These are phyloP conservation scores for Coix lacrymajobi DNA, from an alignment of 176 grass and related monocot genomes.

Conservation along the genomic window DNA sequence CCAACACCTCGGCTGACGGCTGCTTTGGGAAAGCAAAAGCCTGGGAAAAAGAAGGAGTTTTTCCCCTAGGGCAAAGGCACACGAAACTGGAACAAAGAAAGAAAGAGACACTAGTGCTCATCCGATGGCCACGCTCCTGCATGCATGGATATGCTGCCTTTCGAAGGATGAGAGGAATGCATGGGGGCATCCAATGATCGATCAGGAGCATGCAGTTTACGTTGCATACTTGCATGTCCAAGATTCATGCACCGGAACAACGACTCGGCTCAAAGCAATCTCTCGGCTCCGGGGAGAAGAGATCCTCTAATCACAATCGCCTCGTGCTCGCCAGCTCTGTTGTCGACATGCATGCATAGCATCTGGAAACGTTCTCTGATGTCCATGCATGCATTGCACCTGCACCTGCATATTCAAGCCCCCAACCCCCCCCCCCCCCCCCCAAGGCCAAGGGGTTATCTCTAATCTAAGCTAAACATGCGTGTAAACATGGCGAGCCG, in stretches of 20 bases:
- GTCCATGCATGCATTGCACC: not conserved
- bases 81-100: too few relatives aligned
- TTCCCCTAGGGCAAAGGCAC: too few relatives aligned
- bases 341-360: not conserved
- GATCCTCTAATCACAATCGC: not conserved
- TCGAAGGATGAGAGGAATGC: too few relatives aligned
- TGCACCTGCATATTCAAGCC: constrained; percentile 16
- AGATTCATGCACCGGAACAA: not conserved
- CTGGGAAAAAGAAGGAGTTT: not conserved
- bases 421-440: too few relatives aligned
- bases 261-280: not conserved
- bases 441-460: too few relatives aligned
- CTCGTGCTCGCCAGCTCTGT: not conserved
- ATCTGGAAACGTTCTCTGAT: not conserved
- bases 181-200: too few relatives aligned
- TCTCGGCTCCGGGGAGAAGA: constrained; percentile 14
- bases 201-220: too few relatives aligned
- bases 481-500: not conserved
- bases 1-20: not conserved
- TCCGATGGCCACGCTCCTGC: too few relatives aligned
- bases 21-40: constrained; percentile 35
- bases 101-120: too few relatives aligned
- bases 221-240: too few relatives aligned
- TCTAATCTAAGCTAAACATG: not conserved
- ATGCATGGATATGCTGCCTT: too few relatives aligned